Evolutionary conservation across 805 yeast species (phyloP), one percentile per base, ranked within the genome.

Genomic region (Lipomyces anomalus): DNA sequence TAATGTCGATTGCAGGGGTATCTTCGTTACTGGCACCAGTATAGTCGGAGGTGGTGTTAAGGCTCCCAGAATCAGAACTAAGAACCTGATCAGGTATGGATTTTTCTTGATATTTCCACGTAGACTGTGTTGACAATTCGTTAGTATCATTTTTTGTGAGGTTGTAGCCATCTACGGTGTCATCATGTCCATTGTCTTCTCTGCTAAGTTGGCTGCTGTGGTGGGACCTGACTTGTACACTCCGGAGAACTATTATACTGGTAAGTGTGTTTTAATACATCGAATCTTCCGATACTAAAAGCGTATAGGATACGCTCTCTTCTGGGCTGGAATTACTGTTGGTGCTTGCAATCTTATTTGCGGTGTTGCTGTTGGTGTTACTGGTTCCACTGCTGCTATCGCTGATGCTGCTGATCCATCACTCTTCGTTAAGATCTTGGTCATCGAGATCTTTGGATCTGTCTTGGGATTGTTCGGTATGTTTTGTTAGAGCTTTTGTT

Each of bases 61-160:
- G 66, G 92, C 95, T 11, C 98, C 98, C 42, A 75, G 97, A 64
- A 94, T 92, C 63, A 89, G 97, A 36, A 92, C 98, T 44, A 92
- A 92, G 73, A 92, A 92, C 66, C 77, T 92, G 64, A 94, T 92
- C 55, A 84, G 54, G 29, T n/a, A n/a, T n/a, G n/a, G n/a, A n/a
- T n/a, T n/a, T n/a, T 38, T 11, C 13, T 38, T 26, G n/a, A 22
- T 38, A 4, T 13, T 22, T 38, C 41, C 4, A 13, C n/a, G 13
- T 28, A 28, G 13, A 13, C n/a, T 13, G 32, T 13, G n/a, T 28
- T 13, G n/a, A 38, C 95, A 35, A n/a, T n/a, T n/a, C n/a, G n/a
- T n/a, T n/a, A n/a, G n/a, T n/a, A 92, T 92, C 66, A 94, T 92
- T 70, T 92, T 92, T 74, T 92, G 98, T 75, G 98, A 92, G 70